Evolutionary conservation across 2,329 filamentous ascomycete genomes (phyloP).

Genomic region (Exophiala bonariae): DNA sequence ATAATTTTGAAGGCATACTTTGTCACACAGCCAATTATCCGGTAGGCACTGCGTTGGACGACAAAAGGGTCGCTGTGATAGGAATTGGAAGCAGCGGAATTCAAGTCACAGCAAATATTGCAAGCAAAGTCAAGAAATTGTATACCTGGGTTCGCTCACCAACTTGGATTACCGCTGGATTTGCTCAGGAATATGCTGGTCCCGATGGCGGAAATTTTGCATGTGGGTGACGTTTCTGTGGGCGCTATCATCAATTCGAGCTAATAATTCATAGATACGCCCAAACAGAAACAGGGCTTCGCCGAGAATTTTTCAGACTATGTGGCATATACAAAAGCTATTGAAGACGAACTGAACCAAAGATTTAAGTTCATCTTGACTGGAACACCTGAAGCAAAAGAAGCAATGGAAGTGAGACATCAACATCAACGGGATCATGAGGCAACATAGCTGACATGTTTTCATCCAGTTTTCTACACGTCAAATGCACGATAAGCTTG

Average conservation of each 20-base stretch:
- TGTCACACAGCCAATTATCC: slow-evolving; percentile 35
- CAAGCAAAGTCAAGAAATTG: slow-evolving; percentile 34
- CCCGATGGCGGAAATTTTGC: slow-evolving; percentile 24
- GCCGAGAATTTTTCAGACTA: slow-evolving; percentile 13
- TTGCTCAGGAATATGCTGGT: slow-evolving; percentile 27
- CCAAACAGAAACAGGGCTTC: slow-evolving; percentile 20
- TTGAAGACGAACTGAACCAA: slow-evolving; percentile 54
- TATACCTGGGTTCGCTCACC: slow-evolving; percentile 33
- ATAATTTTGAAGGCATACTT: slow-evolving; percentile 49
- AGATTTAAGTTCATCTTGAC: slow-evolving; percentile 56
- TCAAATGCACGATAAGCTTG: slow-evolving; percentile 20
- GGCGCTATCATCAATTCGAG: slow-evolving; percentile 32
- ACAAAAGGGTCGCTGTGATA: slow-evolving; percentile 30
- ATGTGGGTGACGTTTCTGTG: slow-evolving; percentile 18
- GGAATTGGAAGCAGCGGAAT: slow-evolving; percentile 29
- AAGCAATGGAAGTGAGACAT: slow-evolving; percentile 32
- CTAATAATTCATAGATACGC: slow-evolving; percentile 15
- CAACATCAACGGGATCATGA: background rate
- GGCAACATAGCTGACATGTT: background rate
- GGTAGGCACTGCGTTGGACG: slow-evolving; percentile 28
- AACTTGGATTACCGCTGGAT: slow-evolving; percentile 32
- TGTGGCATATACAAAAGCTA: slow-evolving; percentile 47
- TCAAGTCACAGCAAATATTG: slow-evolving; percentile 37
- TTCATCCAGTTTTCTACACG: slow-evolving; percentile 10
- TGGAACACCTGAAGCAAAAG: slow-evolving; percentile 45